Percentiles rank a stretch among this genome's conserved stretches.
Evolutionary conservation across 305 asterid genomes (phyloP).

Genomic region (Solanum hybrid): DNA sequence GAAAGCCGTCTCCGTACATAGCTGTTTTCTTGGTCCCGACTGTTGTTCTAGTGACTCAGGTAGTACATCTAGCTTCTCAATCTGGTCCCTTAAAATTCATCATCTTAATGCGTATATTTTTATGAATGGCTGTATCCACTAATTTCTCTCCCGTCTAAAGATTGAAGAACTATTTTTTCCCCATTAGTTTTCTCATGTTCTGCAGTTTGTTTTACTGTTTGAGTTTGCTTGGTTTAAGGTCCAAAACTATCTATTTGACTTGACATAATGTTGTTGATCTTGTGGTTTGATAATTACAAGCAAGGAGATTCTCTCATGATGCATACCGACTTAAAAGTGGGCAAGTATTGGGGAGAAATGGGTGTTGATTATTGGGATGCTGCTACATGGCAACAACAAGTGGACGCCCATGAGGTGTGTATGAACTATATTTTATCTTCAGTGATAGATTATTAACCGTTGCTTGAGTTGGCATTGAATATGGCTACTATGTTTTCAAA

Average conservation of each 20-base stretch:
- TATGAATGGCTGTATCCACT: too few relatives aligned
- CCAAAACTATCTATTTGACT: background rate
- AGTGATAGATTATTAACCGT: background rate
- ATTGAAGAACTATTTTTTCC: too few relatives aligned
- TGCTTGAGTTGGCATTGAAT: background rate
- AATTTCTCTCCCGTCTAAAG: too few relatives aligned
- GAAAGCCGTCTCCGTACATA: slow-evolving; percentile 50
- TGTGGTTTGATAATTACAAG: background rate
- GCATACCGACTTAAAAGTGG: background rate
- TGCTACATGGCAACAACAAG: background rate
- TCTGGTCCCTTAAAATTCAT: background rate
- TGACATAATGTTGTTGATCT: background rate
- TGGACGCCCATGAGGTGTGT: background rate
- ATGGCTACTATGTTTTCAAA: background rate
- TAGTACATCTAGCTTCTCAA: background rate
- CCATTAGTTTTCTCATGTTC: background rate
- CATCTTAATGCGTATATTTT: background rate
- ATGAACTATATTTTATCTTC: background rate
- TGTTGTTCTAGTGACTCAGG: slow-evolving; percentile 46
- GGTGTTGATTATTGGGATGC: background rate
- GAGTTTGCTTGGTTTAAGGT: background rate
- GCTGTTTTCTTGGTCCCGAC: slow-evolving; percentile 84
- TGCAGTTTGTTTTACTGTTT: background rate
- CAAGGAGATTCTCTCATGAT: background rate
- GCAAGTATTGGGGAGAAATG: background rate